A percentile compares a stretch with the other conserved stretches of the same genome.
Conservation (phyloP, 73 alveolate species). For the Blepharisma stoltei region DNA sequence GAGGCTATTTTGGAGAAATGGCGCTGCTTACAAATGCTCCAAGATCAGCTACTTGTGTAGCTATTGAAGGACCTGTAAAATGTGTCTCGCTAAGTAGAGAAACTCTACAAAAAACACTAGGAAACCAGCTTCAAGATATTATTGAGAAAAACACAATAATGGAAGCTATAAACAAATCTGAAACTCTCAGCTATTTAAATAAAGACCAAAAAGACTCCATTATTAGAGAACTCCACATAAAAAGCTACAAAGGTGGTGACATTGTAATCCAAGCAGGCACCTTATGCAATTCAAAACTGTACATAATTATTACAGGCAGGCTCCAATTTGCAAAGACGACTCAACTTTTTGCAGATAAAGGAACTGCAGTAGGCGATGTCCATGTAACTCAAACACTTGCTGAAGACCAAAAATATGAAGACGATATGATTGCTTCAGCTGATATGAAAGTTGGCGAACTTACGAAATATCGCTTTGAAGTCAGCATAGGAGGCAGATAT, state of each 20-base stretch:
- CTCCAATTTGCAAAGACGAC: constrained; percentile 31
- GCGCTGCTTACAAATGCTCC: constrained; percentile 52
- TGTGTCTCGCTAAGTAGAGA: constrained; percentile 50
- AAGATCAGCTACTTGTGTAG: constrained; percentile 55
- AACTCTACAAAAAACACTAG: constrained; percentile 40
- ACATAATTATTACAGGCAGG: constrained; percentile 43
- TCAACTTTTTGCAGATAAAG: constrained; percentile 20
- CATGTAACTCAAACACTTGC: constrained; percentile 27
- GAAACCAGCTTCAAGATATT: constrained; percentile 43
- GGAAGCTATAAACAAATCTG: constrained; percentile 47
- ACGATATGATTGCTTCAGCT: constrained; percentile 7
- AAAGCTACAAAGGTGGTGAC: constrained; percentile 44
- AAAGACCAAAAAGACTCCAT: constrained; percentile 39
- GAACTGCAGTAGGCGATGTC: constrained; percentile 27
- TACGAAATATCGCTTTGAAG: constrained; percentile 27
- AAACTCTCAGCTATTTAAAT: constrained; percentile 24
- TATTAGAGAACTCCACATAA: constrained; percentile 35
- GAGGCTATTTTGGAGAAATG: constrained; percentile 53
- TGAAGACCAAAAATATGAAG: constrained; percentile 29
- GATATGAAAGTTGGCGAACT: constrained; percentile 19
- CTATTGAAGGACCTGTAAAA: constrained; percentile 42
- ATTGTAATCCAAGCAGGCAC: constrained; percentile 40
- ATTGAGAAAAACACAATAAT: constrained; percentile 44
- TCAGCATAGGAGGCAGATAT: constrained; percentile 19
- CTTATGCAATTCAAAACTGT: constrained; percentile 25